Percentiles rank a stretch among this genome's conserved stretches.
Conservation (phyloP, 2,329 filamentous ascomycete species). For the Cryphonectria parasitica region DNA sequence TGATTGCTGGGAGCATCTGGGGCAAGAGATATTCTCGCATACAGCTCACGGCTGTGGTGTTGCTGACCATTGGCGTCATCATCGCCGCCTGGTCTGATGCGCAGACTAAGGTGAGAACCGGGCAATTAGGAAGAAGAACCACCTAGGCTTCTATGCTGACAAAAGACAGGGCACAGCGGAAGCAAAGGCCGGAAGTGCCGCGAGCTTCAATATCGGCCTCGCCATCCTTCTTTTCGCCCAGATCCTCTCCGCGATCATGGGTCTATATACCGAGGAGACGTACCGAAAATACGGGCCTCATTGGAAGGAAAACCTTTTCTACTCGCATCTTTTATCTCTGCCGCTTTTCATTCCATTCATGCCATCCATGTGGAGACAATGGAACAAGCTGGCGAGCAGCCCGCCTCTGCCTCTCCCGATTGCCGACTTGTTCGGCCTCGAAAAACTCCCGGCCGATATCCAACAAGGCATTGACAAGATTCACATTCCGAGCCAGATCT, state of each 20-base stretch:
- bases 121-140: neutral
- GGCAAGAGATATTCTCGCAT: conserved; percentile 82
- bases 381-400: conserved; percentile 65
- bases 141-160: conserved; percentile 32
- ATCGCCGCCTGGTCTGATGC: conserved; percentile 90
- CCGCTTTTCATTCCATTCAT: conserved; percentile 76
- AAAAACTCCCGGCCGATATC: conserved; percentile 43
- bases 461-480: conserved; percentile 44
- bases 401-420: conserved; percentile 58
- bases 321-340: conserved; percentile 77
- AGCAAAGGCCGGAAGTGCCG: conserved; percentile 35
- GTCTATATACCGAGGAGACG: conserved; percentile 89
- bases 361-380: conserved; percentile 67
- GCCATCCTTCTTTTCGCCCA: conserved; percentile 85
- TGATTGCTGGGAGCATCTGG: conserved; percentile 84
- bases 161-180: conserved; percentile 32
- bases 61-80: conserved; percentile 86
- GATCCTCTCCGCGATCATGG: conserved; percentile 89
- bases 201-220: conserved; percentile 70
- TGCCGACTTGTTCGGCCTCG: conserved; percentile 38
- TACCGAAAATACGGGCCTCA: conserved; percentile 85
- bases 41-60: conserved; percentile 79
- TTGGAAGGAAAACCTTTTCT: conserved; percentile 97
- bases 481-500: conserved; percentile 68
- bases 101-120: conserved; percentile 70